Evolutionary conservation across 2,329 filamentous ascomycete species (phyloP), one percentile per base, ranked within the genome.

Genomic region (Pyricularia sp.): DNA sequence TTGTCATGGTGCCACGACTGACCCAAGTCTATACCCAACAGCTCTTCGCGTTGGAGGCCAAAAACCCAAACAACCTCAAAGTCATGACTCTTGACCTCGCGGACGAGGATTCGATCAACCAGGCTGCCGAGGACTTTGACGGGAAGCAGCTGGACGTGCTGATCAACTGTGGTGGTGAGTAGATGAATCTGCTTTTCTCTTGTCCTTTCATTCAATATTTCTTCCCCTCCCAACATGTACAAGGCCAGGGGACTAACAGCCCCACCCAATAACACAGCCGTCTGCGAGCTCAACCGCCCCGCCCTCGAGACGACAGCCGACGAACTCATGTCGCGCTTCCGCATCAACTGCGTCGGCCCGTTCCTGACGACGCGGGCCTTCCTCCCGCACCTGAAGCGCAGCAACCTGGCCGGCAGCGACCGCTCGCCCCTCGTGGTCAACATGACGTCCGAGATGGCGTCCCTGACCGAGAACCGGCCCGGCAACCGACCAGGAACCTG

Each of bases 101-200:
- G 14, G 67, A 68, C 61, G 67, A 68, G 67, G 17, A 68, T 14
- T 68, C 67, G 25, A 68, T 68, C 61, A 25, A 55, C 30, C 42
- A n/a, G 17, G 67, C 67, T 28, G 67, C 67, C 36, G 63, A 64
- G 25, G 31, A 26, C 9, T 68, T 68, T 28, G 67, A 65, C 33
- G 59, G 23, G 12, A 55, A 68, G 61, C 20, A 28, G 7, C 67
- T 68, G 33, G 67, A 68, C 28, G 64, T 68, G 20, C 67, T 68
- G 25, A 68, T 68, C 61, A 68, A 68, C 67, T 68, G 67, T n/a
- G 67, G 61, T n/a, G 67, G 67, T 68, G 31, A 68, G 67, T 68
- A 31, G 31, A 4, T 6, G 20, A 25, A 4, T 4, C 58, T n/a
- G 3, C 64, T 23, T 66, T 55, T 58, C 20, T 66, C 23, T 50